Conservation (phyloP, 495 filamentous ascomycete genomes). For the Chaetomidium leptoderma region DNA sequence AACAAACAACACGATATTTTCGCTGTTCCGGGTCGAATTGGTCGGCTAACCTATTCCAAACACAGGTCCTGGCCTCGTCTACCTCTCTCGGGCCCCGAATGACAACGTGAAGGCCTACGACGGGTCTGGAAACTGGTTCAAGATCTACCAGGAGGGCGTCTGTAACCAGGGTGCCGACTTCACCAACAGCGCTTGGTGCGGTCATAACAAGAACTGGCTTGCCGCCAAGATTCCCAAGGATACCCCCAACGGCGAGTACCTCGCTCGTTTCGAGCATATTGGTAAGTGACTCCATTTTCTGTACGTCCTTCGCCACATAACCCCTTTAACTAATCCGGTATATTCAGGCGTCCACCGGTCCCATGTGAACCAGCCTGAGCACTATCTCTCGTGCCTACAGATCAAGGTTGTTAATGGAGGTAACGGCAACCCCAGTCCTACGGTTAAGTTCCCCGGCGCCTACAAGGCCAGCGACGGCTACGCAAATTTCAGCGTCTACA, state of each 20-base stretch:
- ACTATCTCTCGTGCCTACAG: background rate
- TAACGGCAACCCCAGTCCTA: background rate
- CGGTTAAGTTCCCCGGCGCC: background rate
- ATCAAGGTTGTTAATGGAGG: background rate
- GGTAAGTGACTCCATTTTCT: background rate
- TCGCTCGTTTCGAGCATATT: background rate
- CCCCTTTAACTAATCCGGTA: background rate
- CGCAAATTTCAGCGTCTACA: background rate
- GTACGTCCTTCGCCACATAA: background rate
- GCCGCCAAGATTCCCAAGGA: background rate
- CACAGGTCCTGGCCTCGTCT: background rate
- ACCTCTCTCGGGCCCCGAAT: background rate
- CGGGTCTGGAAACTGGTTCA: slow-evolving; percentile 1
- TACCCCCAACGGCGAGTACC: slow-evolving; percentile 1
- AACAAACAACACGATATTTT: too few relatives aligned
- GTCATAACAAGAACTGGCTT: background rate
- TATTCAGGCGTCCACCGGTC: background rate
- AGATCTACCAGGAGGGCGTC: background rate
- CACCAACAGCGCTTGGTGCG: background rate
- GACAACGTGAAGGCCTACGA: background rate
- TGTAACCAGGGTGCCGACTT: background rate
- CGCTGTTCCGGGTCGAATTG: background rate
- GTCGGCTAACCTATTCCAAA: background rate
- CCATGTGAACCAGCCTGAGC: background rate
- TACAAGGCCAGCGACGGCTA: background rate